Evolutionary conservation across 163 green algal species (phyloP), one percentile per base, ranked within the genome.

Genomic region (Botryococcus braunii): DNA sequence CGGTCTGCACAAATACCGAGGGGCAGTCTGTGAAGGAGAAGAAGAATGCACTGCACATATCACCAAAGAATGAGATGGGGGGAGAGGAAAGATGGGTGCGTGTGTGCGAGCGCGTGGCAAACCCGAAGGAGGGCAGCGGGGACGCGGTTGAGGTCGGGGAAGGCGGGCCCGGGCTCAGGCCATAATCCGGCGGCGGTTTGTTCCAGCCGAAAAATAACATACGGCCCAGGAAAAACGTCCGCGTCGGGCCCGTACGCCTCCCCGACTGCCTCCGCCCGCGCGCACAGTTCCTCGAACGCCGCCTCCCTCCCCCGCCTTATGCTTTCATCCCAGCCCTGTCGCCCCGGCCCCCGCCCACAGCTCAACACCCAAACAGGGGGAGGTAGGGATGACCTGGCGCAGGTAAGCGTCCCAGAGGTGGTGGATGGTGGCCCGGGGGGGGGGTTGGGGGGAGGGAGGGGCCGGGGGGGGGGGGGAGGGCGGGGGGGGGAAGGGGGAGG

Each of bases 351-450:
- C n/a, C n/a, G n/a, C n/a, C n/a, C n/a, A n/a, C n/a, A n/a, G n/a
- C n/a, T n/a, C n/a, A n/a, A n/a, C n/a, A n/a, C n/a, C n/a, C n/a
- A n/a, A n/a, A n/a, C n/a, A n/a, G n/a, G n/a, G n/a, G n/a, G n/a
- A n/a, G n/a, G n/a, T n/a, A n/a, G n/a, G n/a, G n/a, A n/a, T n/a
- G n/a, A n/a, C n/a, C n/a, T n/a, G n/a, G n/a, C n/a, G n/a, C n/a
- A 88, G 74, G 40, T 75, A 62, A 55, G 83, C 75, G 80, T 95
- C 86, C 87, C 86, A 93, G 37, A 95, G 76, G 55, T 88, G 79
- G 32, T 74, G 65, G 34, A 89, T 75, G 57, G 17, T 60, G 3
- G 1, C 49, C 49, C 9, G 17, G 35, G 35, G 2, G 1, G 17
- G 50, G 17, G 50, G 11, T 60, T 2, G 34, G 34, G 11, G 34